Conservation (phyloP, 805 yeast species). For the Saccharomycopsis olivae region DNA sequence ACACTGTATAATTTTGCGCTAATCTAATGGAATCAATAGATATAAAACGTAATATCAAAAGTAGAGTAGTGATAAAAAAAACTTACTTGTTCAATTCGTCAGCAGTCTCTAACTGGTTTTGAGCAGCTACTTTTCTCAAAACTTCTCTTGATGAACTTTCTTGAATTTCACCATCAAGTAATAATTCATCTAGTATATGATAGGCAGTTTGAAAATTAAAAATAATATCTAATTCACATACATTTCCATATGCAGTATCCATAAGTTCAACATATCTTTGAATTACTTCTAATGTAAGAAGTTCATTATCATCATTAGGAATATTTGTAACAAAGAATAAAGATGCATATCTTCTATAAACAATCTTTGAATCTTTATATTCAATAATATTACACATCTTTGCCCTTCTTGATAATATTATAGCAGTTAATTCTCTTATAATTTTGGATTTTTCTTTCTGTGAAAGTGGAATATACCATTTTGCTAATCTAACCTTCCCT, state of each 20-base stretch:
- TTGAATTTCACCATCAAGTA: slow-evolving; percentile 79
- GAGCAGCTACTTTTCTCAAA: slow-evolving; percentile 63
- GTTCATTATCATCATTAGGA: slow-evolving; percentile 75
- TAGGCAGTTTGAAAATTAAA: slow-evolving; percentile 94
- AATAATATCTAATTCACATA: slow-evolving; percentile 92
- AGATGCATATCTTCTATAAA: slow-evolving; percentile 89
- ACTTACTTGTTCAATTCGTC: slow-evolving; percentile 41
- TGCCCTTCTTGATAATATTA: slow-evolving; percentile 74
- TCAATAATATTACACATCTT: slow-evolving; percentile 95
- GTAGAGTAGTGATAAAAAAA: no score
- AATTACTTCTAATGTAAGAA: slow-evolving; percentile 72
- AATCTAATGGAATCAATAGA: no score
- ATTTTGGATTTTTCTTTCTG: slow-evolving; percentile 80
- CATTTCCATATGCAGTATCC: slow-evolving; percentile 94
- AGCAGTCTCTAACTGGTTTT: slow-evolving; percentile 76
- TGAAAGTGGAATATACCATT: slow-evolving; percentile 84
- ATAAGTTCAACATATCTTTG: slow-evolving; percentile 93
- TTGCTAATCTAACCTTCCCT: slow-evolving; percentile 86
- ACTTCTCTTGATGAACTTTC: slow-evolving; percentile 79
- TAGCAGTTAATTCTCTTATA: slow-evolving; percentile 75
- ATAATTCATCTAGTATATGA: slow-evolving; percentile 79
- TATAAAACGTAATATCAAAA: no score
- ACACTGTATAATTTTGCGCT: no score
- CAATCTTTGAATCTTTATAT: slow-evolving; percentile 67
- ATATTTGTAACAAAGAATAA: slow-evolving; percentile 83